Evolutionary conservation across 1,284 basidiomycete genomes (phyloP).

Genomic region (Fereydounia khargensis): DNA sequence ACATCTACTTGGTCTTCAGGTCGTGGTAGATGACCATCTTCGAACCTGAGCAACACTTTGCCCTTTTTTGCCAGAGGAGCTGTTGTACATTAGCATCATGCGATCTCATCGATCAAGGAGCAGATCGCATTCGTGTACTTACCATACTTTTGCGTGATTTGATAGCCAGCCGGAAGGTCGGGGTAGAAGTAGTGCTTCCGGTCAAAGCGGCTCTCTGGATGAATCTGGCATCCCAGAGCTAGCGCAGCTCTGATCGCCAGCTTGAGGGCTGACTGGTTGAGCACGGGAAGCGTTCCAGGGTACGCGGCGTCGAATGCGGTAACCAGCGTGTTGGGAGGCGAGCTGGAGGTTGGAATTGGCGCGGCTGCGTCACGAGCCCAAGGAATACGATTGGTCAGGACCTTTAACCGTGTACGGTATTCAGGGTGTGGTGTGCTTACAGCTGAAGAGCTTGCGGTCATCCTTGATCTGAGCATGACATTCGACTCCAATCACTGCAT

Average conservation of each 20-base stretch:
- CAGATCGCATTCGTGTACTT: no score
- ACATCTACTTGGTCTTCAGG: slow-evolving; percentile 62
- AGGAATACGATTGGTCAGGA: no score
- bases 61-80: slow-evolving; percentile 80
- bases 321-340: slow-evolving; percentile 73
- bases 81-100: slow-evolving; percentile 10
- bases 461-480: slow-evolving; percentile 92
- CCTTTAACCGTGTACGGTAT: no score
- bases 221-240: slow-evolving; percentile 72
- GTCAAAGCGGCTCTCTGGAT: slow-evolving; percentile 61
- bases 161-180: slow-evolving; percentile 89
- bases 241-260: slow-evolving; percentile 78
- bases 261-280: slow-evolving; percentile 77
- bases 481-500: slow-evolving; percentile 83
- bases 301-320: slow-evolving; percentile 82
- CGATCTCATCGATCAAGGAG: no score
- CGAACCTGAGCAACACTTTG: slow-evolving; percentile 61
- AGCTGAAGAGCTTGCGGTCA: slow-evolving; percentile 82
- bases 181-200: slow-evolving; percentile 98
- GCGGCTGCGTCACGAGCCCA: no score
- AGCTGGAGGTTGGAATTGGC: slow-evolving; percentile 62
- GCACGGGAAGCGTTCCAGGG: slow-evolving; percentile 79
- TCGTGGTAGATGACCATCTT: slow-evolving; percentile 48
- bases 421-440: no score
- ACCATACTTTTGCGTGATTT: slow-evolving; percentile 95